Percentiles rank a stretch among this genome's conserved stretches.
phyloP scores from a whole-genome alignment of 257 asterid genomes.

The Echium plantagineum region DNA sequence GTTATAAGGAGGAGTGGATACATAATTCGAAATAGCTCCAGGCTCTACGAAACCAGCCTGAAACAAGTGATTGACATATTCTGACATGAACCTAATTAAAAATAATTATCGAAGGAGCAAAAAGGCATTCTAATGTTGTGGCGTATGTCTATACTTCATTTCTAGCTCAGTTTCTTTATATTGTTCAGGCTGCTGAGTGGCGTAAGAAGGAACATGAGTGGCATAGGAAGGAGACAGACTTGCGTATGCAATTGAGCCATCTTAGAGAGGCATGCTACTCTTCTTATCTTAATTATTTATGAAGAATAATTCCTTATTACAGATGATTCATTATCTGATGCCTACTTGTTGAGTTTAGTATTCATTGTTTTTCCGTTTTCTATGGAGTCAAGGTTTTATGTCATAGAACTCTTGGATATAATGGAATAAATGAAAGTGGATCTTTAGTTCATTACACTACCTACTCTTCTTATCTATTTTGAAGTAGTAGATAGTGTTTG shows the following conservation, averaged over 20 bases:
- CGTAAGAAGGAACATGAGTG: conserved; percentile 51
- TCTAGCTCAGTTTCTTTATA: background rate
- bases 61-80: too few species aligned
- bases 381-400: too few species aligned
- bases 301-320: background rate
- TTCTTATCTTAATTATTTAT: background rate
- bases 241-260: conserved; percentile 32
- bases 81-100: background rate
- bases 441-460: too few species aligned
- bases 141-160: conserved; percentile 1
- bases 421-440: too few species aligned
- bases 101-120: background rate
- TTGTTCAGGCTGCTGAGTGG: conserved; percentile 45
- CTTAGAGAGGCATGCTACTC: conserved; percentile 41
- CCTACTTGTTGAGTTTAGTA: too few species aligned
- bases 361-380: too few species aligned
- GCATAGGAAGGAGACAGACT: conserved; percentile 54
- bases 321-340: background rate
- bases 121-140: background rate
- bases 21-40: too few species aligned
- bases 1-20: too few species aligned
- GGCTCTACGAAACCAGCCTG: background rate
- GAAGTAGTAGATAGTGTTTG: too few species aligned
- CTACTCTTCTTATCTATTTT: too few species aligned
- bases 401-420: too few species aligned